A percentile compares a stretch with the other conserved stretches of the same genome.
phyloP scores from a whole-genome alignment of 352 stramenopile genomes.

The Pythium scleroteichum region DNA sequence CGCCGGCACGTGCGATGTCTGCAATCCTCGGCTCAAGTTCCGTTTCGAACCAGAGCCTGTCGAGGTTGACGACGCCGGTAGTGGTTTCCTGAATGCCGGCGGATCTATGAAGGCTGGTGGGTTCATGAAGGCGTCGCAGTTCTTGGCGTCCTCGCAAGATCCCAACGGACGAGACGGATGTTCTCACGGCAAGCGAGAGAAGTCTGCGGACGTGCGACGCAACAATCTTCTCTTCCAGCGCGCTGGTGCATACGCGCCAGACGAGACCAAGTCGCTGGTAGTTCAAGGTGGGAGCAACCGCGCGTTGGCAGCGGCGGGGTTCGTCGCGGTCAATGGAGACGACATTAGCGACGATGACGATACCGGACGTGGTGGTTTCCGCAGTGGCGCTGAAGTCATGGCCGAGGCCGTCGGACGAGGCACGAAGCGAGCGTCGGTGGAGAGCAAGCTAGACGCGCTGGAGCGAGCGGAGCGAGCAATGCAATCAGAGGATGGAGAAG shows the following conservation, averaged over 20 bases:
- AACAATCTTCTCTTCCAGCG: slow-evolving; percentile 47
- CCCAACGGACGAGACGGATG: slow-evolving; percentile 7
- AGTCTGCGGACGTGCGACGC: slow-evolving; percentile 38
- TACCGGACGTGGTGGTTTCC: slow-evolving; percentile 6
- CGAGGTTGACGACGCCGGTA: background rate
- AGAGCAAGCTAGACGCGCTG: slow-evolving; percentile 41
- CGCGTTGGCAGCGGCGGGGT: slow-evolving; percentile 43
- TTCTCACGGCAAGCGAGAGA: slow-evolving; percentile 14
- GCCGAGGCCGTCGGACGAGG: slow-evolving; percentile 12
- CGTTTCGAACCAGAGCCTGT: slow-evolving; percentile 32
- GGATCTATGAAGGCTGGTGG: slow-evolving; percentile 1
- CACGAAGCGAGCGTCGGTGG: slow-evolving; percentile 26
- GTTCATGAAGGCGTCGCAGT: slow-evolving; percentile 21
- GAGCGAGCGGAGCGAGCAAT: slow-evolving; percentile 40
- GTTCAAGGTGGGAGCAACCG: slow-evolving; percentile 32
- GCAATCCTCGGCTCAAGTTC: slow-evolving; percentile 50
- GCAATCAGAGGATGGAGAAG: background rate
- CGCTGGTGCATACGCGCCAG: slow-evolving; percentile 45
- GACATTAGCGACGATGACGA: slow-evolving; percentile 32
- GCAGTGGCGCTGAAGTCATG: background rate
- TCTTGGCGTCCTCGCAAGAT: slow-evolving; percentile 19
- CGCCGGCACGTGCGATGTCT: slow-evolving; percentile 53
- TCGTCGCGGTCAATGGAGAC: slow-evolving; percentile 59
- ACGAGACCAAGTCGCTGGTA: slow-evolving; percentile 51
- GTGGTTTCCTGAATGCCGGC: background rate